Percentiles rank a stretch among this genome's conserved stretches.
Conservation (phyloP, 345 rosid species). For the Fremontodendron californicum region DNA sequence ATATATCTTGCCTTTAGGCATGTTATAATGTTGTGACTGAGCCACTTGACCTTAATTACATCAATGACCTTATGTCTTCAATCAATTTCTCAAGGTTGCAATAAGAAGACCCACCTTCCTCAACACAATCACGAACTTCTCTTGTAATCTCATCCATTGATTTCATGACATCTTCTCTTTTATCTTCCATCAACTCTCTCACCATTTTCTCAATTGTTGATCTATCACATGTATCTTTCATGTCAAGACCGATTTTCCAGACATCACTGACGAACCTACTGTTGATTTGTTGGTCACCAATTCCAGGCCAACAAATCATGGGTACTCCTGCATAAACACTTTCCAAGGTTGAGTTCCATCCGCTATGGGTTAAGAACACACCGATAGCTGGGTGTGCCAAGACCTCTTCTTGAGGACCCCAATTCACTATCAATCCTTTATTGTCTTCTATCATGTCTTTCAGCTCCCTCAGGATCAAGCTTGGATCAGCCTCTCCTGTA, state of each 20-base stretch:
- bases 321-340: conserved; percentile 38
- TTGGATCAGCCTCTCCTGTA: not conserved
- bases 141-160: conserved; percentile 27
- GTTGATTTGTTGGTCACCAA: conserved; percentile 43
- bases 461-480: conserved; percentile 9
- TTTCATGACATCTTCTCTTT: conserved; percentile 31
- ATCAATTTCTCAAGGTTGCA: conserved; percentile 26
- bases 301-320: conserved; percentile 49
- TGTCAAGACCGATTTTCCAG: conserved; percentile 49
- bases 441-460: conserved; percentile 3
- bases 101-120: conserved; percentile 39
- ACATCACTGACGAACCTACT: conserved; percentile 36
- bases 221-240: conserved; percentile 47
- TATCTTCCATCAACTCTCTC: conserved; percentile 40
- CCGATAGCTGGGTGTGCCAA: conserved; percentile 37
- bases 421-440: conserved; percentile 27
- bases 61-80: too few relatives aligned
- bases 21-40: too few relatives aligned
- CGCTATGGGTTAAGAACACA: conserved; percentile 43
- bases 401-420: conserved; percentile 53
- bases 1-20: too few relatives aligned
- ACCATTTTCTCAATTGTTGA: conserved; percentile 39
- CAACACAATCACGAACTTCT: conserved; percentile 23
- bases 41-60: too few relatives aligned
- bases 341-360: conserved; percentile 60